Conservation (phyloP, 1,284 basidiomycete genomes). For the Ustilago bromivora region DNA sequence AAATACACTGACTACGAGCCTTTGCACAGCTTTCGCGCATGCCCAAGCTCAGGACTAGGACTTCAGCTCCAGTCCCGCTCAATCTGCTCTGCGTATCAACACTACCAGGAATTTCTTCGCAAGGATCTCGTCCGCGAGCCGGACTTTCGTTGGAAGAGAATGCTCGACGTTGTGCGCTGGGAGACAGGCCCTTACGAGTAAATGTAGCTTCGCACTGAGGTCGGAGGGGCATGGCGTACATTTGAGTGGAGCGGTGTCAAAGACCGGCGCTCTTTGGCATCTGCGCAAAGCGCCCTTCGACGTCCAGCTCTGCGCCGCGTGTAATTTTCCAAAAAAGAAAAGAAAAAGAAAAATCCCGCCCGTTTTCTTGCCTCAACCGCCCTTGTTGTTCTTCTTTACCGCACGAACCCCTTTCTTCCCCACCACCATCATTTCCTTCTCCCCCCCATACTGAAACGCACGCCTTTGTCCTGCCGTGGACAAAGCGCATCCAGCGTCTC, state of each 20-base stretch:
- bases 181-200: not conserved
- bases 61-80: too few species aligned
- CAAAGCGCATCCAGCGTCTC: conserved; percentile 6
- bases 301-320: not conserved
- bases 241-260: too few species aligned
- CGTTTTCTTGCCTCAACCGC: not conserved
- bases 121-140: not conserved
- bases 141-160: not conserved
- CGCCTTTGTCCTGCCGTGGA: conserved; percentile 1
- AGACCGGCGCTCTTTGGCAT: not conserved
- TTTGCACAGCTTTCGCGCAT: not conserved
- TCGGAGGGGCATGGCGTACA: too few species aligned
- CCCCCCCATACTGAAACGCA: not conserved
- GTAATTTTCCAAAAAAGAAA: not conserved
- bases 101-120: not conserved
- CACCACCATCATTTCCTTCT: not conserved
- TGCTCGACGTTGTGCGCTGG: not conserved
- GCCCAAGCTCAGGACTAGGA: conserved; percentile 4
- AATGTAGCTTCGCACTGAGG: not conserved
- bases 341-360: not conserved
- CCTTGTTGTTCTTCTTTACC: not conserved
- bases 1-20: not conserved
- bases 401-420: conserved; percentile 23
- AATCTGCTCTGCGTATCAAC: not conserved
- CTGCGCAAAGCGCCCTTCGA: not conserved